A percentile compares a stretch with the other conserved stretches of the same genome.
phyloP scores from a whole-genome alignment of 768 basidiomycete species.

The Candolleomyces aberdarensis region DNA sequence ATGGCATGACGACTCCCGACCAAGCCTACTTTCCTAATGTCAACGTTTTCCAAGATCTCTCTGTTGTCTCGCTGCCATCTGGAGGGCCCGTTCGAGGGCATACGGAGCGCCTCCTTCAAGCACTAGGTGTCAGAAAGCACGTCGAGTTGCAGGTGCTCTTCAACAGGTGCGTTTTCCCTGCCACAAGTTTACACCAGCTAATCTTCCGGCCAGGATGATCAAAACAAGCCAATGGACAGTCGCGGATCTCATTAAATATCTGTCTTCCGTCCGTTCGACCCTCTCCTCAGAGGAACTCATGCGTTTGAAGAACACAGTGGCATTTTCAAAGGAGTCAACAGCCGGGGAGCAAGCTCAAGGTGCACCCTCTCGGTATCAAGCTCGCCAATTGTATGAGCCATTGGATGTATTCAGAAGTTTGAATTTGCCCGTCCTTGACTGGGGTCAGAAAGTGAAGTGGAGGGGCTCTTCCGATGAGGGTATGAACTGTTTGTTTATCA shows the following conservation, averaged over 20 bases:
- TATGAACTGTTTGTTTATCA: slow-evolving; percentile 21
- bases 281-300: slow-evolving; percentile 42
- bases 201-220: slow-evolving; percentile 59
- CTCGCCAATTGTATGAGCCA: slow-evolving; percentile 85
- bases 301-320: slow-evolving; percentile 65
- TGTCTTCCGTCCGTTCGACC: slow-evolving; percentile 73
- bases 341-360: slow-evolving; percentile 16
- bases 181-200: neutral
- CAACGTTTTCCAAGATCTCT: slow-evolving; percentile 86
- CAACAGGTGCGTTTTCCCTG: slow-evolving; percentile 49
- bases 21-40: slow-evolving; percentile 85
- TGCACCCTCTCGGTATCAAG: slow-evolving; percentile 52
- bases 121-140: slow-evolving; percentile 84
- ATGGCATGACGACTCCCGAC: slow-evolving; percentile 68
- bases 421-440: slow-evolving; percentile 81
- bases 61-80: slow-evolving; percentile 72
- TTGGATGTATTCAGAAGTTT: slow-evolving; percentile 65
- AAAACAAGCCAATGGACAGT: slow-evolving; percentile 90
- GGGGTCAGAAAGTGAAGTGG: slow-evolving; percentile 83
- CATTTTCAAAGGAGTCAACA: slow-evolving; percentile 64
- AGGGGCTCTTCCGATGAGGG: slow-evolving; percentile 83
- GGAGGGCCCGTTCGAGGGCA: slow-evolving; percentile 59
- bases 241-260: slow-evolving; percentile 80
- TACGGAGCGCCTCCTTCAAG: slow-evolving; percentile 67
- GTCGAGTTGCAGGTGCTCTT: slow-evolving; percentile 95